Conservation (phyloP, 1,284 basidiomycete species). For the Boletellus deceptivus region DNA sequence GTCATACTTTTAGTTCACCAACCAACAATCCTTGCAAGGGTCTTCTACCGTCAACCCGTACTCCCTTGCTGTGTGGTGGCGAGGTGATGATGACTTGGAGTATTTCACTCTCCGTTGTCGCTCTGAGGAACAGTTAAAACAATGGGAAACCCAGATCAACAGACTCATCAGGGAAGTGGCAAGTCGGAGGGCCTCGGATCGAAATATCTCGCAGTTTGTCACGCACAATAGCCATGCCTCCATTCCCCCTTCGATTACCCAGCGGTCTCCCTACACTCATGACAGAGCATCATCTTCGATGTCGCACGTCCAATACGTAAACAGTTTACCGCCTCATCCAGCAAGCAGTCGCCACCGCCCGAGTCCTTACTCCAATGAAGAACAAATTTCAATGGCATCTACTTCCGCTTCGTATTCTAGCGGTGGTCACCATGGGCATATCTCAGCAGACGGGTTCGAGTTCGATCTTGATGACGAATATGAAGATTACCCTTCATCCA, state of each 20-base stretch:
- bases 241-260: constrained; percentile 23
- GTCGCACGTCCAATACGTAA: constrained; percentile 30
- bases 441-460: constrained; percentile 65
- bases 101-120: constrained; percentile 93
- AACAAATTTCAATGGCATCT: constrained; percentile 33
- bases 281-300: constrained; percentile 45
- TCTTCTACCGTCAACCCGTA: constrained; percentile 50
- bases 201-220: constrained; percentile 45
- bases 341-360: constrained; percentile 39
- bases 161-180: constrained; percentile 78
- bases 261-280: constrained; percentile 34
- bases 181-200: constrained; percentile 60
- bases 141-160: constrained; percentile 90
- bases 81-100: constrained; percentile 89
- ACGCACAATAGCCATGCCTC: constrained; percentile 30
- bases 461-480: constrained; percentile 67
- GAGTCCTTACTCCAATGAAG: constrained; percentile 42
- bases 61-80: constrained; percentile 88
- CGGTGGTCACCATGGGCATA: constrained; percentile 55
- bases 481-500: constrained; percentile 64
- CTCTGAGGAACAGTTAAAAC: constrained; percentile 88
- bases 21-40: constrained; percentile 31
- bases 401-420: constrained; percentile 37
- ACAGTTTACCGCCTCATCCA: constrained; percentile 37
- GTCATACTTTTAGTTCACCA: constrained; percentile 2